These are phyloP conservation scores for Fusarium mangiferae DNA, from an alignment of 2,329 filamentous ascomycete species.

Conservation along the genomic window DNA sequence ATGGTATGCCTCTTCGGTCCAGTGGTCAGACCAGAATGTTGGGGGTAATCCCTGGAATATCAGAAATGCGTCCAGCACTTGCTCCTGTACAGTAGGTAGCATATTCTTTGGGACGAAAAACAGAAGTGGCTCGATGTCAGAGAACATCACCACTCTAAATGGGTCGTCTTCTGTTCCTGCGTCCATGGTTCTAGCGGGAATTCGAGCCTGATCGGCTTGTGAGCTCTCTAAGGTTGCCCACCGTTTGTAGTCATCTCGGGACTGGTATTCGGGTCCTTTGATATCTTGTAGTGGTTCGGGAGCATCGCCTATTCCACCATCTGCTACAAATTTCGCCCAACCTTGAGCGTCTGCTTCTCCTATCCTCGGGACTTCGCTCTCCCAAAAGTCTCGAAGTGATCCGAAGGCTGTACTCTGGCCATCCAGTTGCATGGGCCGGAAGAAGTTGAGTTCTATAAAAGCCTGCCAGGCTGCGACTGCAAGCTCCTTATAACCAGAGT, in stretches of 20 bases:
- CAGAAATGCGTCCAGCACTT: slow-evolving; percentile 76
- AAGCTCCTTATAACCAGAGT: slow-evolving; percentile 82
- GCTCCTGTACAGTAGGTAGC: slow-evolving; percentile 50
- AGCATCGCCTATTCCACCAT: slow-evolving; percentile 50
- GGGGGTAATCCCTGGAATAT: slow-evolving; percentile 74
- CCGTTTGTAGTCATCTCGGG: slow-evolving; percentile 59
- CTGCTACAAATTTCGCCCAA: slow-evolving; percentile 69
- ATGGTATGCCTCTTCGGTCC: slow-evolving; percentile 45
- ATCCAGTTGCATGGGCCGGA: slow-evolving; percentile 58
- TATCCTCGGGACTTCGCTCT: slow-evolving; percentile 80
- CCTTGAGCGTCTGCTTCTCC: slow-evolving; percentile 78
- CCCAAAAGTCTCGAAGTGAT: slow-evolving; percentile 82
- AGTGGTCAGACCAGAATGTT: slow-evolving; percentile 42
- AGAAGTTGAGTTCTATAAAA: slow-evolving; percentile 76
- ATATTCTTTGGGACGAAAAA: slow-evolving; percentile 57
- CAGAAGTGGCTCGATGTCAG: slow-evolving; percentile 76
- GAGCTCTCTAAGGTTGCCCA: slow-evolving; percentile 67
- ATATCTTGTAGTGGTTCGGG: slow-evolving; percentile 49
- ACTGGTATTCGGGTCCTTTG: slow-evolving; percentile 28
- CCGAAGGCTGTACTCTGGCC: slow-evolving; percentile 44
- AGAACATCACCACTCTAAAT: slow-evolving; percentile 82
- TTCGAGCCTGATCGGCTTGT: slow-evolving; percentile 57
- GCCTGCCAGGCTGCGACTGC: slow-evolving; percentile 87
- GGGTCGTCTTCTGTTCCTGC: slow-evolving; percentile 82
- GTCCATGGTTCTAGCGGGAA: slow-evolving; percentile 80